Conservation (phyloP, 164 flowering plant genomes). For the Cinnamomum micranthum region DNA sequence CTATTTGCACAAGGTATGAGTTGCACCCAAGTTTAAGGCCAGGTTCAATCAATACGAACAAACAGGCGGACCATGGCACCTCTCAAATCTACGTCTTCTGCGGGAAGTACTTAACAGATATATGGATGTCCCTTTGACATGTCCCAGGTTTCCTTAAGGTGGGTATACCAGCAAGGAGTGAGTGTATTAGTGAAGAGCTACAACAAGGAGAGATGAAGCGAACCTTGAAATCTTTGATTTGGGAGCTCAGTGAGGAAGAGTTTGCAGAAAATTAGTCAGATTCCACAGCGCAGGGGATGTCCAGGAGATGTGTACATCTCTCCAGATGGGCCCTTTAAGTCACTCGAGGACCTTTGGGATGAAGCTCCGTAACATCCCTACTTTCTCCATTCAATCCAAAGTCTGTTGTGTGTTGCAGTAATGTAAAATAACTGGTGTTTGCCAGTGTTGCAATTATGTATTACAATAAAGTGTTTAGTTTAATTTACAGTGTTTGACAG, state of each 20-base stretch:
- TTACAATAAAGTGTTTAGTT: too few species aligned
- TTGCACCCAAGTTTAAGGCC: too few species aligned
- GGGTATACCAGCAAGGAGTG: slow-evolving; percentile 33
- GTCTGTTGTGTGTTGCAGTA: too few species aligned
- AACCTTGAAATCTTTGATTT: slow-evolving; percentile 29
- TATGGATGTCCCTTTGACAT: too few species aligned
- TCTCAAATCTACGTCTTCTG: too few species aligned
- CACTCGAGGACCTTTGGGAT: slow-evolving; percentile 32
- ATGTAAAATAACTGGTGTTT: too few species aligned
- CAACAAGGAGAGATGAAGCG: slow-evolving; percentile 22
- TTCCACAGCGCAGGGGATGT: slow-evolving; percentile 17
- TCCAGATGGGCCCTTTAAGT: slow-evolving; percentile 19
- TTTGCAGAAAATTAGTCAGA: slow-evolving; percentile 11
- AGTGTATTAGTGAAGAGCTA: slow-evolving; percentile 26
- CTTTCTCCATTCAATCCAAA: background rate
- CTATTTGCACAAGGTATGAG: too few species aligned
- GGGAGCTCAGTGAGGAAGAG: slow-evolving; percentile 29
- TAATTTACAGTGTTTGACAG: too few species aligned
- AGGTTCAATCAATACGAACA: too few species aligned
- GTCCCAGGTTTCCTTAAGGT: slow-evolving; percentile 25
- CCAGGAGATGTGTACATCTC: slow-evolving; percentile 4
- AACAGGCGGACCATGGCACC: too few species aligned
- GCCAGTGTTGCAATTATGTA: too few species aligned
- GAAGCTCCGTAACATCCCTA: slow-evolving; percentile 11
- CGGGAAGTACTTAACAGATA: background rate